A percentile compares a stretch with the other conserved stretches of the same genome.
Conservation (phyloP, 129 eudicot genomes). For the Helianthus tuberosus region DNA sequence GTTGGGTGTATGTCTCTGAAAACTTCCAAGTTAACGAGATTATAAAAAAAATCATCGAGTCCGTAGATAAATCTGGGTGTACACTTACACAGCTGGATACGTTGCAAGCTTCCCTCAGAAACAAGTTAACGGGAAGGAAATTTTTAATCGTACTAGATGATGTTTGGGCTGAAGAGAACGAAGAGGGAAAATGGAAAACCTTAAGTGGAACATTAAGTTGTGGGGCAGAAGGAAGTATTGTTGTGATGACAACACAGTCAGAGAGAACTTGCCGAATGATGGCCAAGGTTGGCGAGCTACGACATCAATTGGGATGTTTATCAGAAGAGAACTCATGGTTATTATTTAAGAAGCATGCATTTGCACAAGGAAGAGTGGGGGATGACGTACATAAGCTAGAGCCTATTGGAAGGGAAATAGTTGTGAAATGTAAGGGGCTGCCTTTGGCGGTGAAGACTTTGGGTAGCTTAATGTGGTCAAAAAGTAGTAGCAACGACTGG, state of each 20-base stretch:
- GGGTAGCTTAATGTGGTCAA: no score
- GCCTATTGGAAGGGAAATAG: background rate
- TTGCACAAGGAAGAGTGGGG: slow-evolving; percentile 1
- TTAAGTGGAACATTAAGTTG: slow-evolving; percentile 19
- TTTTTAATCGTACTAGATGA: slow-evolving; percentile 41
- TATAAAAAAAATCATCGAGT: no score
- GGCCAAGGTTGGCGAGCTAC: slow-evolving; percentile 17
- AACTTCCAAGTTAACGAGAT: background rate
- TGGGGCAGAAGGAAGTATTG: slow-evolving; percentile 30
- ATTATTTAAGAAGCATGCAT: slow-evolving; percentile 29
- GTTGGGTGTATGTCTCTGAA: background rate
- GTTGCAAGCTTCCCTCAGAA: slow-evolving; percentile 2
- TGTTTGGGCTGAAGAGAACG: no score
- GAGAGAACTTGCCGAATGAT: slow-evolving; percentile 10
- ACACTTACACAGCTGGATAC: background rate
- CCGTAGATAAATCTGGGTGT: background rate
- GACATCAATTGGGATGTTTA: slow-evolving; percentile 22
- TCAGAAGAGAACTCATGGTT: slow-evolving; percentile 26
- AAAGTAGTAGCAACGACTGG: no score
- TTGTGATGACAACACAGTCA: slow-evolving; percentile 32
- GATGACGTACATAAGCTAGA: slow-evolving; percentile 6
- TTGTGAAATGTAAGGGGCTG: slow-evolving; percentile 6
- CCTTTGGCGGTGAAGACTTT: background rate
- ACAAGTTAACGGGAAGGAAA: slow-evolving; percentile 12
- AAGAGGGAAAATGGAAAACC: no score